A percentile compares a stretch with the other conserved stretches of the same genome.
phyloP scores from a whole-genome alignment of 2,329 filamentous ascomycete species.

The Penicillium sp. region DNA sequence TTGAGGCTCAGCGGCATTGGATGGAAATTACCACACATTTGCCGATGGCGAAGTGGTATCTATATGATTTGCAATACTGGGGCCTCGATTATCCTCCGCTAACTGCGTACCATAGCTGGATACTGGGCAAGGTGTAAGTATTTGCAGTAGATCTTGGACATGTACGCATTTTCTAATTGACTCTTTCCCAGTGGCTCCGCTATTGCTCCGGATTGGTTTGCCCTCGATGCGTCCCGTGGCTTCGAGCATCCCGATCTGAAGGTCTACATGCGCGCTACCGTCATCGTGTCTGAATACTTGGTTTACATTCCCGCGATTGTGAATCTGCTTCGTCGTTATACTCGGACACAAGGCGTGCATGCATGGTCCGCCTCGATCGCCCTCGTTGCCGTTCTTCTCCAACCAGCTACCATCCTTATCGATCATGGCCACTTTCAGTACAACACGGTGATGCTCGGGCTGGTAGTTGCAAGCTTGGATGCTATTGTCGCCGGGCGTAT shows the following conservation, averaged over 20 bases:
- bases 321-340: constrained; percentile 77
- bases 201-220: constrained; percentile 82
- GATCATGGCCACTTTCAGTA: constrained; percentile 98
- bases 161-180: constrained; percentile 11
- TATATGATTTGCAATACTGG: constrained; percentile 95
- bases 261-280: constrained; percentile 91
- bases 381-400: constrained; percentile 83
- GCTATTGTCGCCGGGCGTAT: constrained; percentile 79
- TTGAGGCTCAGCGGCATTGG: constrained; percentile 97
- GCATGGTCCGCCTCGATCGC: constrained; percentile 79
- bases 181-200: constrained; percentile 57
- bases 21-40: constrained; percentile 92
- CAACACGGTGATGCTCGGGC: constrained; percentile 96
- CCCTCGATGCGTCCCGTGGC: constrained; percentile 73
- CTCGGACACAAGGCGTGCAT: constrained; percentile 67
- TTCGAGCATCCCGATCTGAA: constrained; percentile 74
- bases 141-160: constrained; percentile 4
- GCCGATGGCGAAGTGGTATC: constrained; percentile 93
- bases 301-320: constrained; percentile 80
- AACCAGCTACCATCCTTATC: constrained; percentile 82
- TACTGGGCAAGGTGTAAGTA: constrained; percentile 70
- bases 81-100: constrained; percentile 95
- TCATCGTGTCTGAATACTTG: constrained; percentile 84
- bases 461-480: constrained; percentile 79
- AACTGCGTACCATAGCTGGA: constrained; percentile 97